Evolutionary conservation across 2,329 filamentous ascomycete species (phyloP).

Genomic region (Fusarium metavorans): DNA sequence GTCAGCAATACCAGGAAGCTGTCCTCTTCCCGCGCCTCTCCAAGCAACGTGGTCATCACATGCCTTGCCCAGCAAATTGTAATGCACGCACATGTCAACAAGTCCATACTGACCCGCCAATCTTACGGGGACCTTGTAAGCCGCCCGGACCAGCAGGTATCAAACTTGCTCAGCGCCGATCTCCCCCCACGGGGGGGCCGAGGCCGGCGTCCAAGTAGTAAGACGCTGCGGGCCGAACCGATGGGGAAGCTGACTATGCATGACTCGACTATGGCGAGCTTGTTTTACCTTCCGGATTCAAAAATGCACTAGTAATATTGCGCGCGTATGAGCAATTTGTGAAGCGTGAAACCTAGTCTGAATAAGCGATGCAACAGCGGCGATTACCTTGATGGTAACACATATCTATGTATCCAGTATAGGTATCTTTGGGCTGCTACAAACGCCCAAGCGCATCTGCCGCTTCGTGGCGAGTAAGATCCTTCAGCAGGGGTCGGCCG

Average conservation of each 20-base stretch:
- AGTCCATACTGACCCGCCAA: not conserved
- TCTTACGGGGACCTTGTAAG: not conserved
- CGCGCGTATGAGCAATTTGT: conserved; percentile 1
- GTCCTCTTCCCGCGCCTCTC: not conserved
- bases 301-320: not conserved
- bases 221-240: not conserved
- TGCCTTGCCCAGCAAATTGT: too few relatives aligned
- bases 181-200: not conserved
- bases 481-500: not conserved
- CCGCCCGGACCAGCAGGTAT: not conserved
- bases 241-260: not conserved
- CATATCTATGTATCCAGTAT: not conserved
- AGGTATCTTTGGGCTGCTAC: not conserved
- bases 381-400: not conserved
- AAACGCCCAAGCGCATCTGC: not conserved
- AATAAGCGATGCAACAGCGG: not conserved
- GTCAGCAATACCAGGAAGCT: not conserved
- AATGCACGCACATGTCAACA: not conserved
- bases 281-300: not conserved
- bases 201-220: not conserved
- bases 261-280: not conserved
- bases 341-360: not conserved
- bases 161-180: not conserved
- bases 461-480: not conserved
- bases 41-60: not conserved